Evolutionary conservation across 2,329 filamentous ascomycete species (phyloP).

Genomic region (Neonectria ditissima): DNA sequence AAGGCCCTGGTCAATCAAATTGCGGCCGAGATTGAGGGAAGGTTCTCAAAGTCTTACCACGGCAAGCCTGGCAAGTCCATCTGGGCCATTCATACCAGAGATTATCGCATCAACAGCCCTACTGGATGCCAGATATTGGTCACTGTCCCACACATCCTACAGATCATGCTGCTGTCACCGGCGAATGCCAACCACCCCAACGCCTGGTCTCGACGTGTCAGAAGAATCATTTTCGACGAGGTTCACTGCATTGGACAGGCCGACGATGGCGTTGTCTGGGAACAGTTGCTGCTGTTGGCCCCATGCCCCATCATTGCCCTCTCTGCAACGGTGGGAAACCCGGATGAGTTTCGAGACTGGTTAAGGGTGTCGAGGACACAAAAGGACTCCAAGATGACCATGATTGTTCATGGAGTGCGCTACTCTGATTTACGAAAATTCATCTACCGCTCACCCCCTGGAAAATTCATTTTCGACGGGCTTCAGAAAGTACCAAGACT

Average conservation of each 20-base stretch:
- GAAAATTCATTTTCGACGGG: constrained; percentile 62
- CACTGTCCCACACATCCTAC: constrained; percentile 81
- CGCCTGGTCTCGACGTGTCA: constrained; percentile 75
- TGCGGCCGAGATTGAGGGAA: constrained; percentile 80
- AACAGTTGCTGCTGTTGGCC: constrained; percentile 78
- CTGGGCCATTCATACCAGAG: constrained; percentile 83
- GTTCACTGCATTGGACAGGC: constrained; percentile 83
- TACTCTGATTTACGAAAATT: constrained; percentile 87
- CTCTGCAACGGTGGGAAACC: constrained; percentile 84
- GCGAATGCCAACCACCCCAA: constrained; percentile 67
- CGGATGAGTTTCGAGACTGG: constrained; percentile 76
- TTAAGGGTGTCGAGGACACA: constrained; percentile 71
- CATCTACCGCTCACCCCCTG: constrained; percentile 68
- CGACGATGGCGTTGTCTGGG: constrained; percentile 82
- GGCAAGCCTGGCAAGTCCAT: constrained; percentile 73
- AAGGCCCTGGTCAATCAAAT: constrained; percentile 89
- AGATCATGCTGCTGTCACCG: constrained; percentile 79
- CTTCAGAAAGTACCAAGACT: constrained; percentile 57
- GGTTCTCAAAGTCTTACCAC: constrained; percentile 75
- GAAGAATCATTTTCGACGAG: constrained; percentile 85
- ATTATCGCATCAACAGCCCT: constrained; percentile 80
- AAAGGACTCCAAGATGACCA: constrained; percentile 72
- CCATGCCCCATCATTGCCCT: constrained; percentile 84
- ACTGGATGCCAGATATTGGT: constrained; percentile 80
- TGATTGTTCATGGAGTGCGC: constrained; percentile 75